Conservation (phyloP, 805 yeast species). For the Hyphopichia homilentoma region DNA sequence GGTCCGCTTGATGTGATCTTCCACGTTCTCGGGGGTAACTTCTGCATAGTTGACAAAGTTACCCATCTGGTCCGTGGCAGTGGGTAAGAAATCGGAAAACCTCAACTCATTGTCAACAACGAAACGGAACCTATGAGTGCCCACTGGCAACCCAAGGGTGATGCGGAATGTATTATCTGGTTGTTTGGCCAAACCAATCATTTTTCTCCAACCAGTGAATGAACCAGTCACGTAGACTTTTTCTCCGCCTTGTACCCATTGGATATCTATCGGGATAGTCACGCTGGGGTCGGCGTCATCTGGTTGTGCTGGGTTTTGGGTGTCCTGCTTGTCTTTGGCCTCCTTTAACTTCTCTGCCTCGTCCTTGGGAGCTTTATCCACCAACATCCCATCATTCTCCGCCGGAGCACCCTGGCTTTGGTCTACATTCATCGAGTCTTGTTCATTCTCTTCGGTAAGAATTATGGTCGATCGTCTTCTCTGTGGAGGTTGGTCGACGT, state of each 20-base stretch:
- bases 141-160: slow-evolving; percentile 76
- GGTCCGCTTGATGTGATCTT: slow-evolving; percentile 25
- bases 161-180: slow-evolving; percentile 57
- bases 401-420: slow-evolving; percentile 23
- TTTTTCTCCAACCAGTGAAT: slow-evolving; percentile 96
- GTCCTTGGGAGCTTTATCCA: slow-evolving; percentile 9
- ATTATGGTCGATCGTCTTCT: slow-evolving; percentile 71
- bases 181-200: slow-evolving; percentile 76
- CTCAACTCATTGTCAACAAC: slow-evolving; percentile 92
- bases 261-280: slow-evolving; percentile 59
- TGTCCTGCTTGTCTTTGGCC: slow-evolving; percentile 5
- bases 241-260: slow-evolving; percentile 96
- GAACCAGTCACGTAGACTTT: slow-evolving; percentile 96
- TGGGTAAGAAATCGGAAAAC: slow-evolving; percentile 84
- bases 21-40: slow-evolving; percentile 46
- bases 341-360: slow-evolving; percentile 1
- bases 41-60: slow-evolving; percentile 91
- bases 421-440: slow-evolving; percentile 46
- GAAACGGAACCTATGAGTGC: slow-evolving; percentile 90
- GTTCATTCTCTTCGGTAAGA: slow-evolving; percentile 63
- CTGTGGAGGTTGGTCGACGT: slow-evolving; percentile 17
- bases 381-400: slow-evolving; percentile 16
- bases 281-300: slow-evolving; percentile 22
- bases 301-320: slow-evolving; percentile 2
- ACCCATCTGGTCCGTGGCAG: slow-evolving; percentile 97